Percentiles rank a stretch among this genome's conserved stretches.
Conservation (phyloP, 768 basidiomycete species). For the Tephrocybe sp. region DNA sequence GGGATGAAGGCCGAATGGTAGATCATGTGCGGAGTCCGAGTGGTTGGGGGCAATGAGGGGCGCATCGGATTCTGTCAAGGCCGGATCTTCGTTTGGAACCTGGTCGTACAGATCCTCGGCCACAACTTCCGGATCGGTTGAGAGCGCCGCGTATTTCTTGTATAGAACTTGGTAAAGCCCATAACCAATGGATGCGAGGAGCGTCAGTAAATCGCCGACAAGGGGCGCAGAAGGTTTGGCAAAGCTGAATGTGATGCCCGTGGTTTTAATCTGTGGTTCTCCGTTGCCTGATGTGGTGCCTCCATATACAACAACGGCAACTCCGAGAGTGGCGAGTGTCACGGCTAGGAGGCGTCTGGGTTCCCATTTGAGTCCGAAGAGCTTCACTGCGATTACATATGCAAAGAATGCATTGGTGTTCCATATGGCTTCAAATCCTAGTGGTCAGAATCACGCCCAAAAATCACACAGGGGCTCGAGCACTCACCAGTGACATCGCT, state of each 20-base stretch:
- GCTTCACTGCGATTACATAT: slow-evolving; percentile 79
- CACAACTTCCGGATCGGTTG: slow-evolving; percentile 57
- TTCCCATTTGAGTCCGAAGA: slow-evolving; percentile 67
- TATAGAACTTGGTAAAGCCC: slow-evolving; percentile 84
- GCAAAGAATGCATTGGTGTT: slow-evolving; percentile 92
- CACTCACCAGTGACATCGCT: slow-evolving; percentile 73
- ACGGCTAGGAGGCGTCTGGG: slow-evolving; percentile 69
- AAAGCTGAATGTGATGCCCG: slow-evolving; percentile 11
- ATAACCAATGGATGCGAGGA: slow-evolving; percentile 70
- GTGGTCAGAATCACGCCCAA: slow-evolving; percentile 1
- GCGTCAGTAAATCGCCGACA: slow-evolving; percentile 72
- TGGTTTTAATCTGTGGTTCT: slow-evolving; percentile 10
- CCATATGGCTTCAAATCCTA: slow-evolving; percentile 59
- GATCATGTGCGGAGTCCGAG: slow-evolving; percentile 46
- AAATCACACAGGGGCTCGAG: slow-evolving; percentile 12
- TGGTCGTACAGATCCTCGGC: slow-evolving; percentile 44
- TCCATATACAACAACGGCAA: slow-evolving; percentile 83
- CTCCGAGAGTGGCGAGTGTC: slow-evolving; percentile 77
- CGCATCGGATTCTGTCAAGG: slow-evolving; percentile 12
- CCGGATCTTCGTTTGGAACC: slow-evolving; percentile 33
- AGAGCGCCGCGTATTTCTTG: slow-evolving; percentile 74
- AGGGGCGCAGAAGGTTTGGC: slow-evolving; percentile 52
- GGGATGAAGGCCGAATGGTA: slow-evolving; percentile 83
- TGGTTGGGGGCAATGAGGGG: not conserved
- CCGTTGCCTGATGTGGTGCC: slow-evolving; percentile 36